Conservation (phyloP, 306 rosid genomes). For the Hylodesmum podocarpum region DNA sequence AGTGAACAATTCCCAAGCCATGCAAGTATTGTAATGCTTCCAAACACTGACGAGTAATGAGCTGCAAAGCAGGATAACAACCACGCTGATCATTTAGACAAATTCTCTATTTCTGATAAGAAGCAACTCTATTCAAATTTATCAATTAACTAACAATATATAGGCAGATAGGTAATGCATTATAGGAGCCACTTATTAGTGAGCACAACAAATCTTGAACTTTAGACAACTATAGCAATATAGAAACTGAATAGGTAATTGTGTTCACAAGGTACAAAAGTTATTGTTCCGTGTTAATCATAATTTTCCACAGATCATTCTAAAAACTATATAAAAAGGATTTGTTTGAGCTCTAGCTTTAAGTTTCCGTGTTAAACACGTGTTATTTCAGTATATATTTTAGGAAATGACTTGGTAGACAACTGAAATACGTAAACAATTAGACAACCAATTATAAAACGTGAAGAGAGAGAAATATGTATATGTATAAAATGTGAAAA, state of each 20-base stretch:
- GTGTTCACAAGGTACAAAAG: slow-evolving; percentile 13
- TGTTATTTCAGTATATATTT: slow-evolving; percentile 4
- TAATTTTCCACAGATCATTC: slow-evolving; percentile 20
- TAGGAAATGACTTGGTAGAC: slow-evolving; percentile 21
- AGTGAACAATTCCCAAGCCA: slow-evolving; percentile 83
- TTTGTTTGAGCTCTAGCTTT: neutral
- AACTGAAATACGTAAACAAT: too few relatives aligned
- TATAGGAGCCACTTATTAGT: neutral
- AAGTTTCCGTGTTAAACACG: slow-evolving; percentile 8
- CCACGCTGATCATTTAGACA: slow-evolving; percentile 17
- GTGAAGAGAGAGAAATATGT: too few relatives aligned
- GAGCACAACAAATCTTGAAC: neutral
- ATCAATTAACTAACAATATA: slow-evolving; percentile 15
- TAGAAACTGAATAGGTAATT: neutral
- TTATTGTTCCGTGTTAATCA: slow-evolving; percentile 7
- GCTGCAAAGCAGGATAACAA: slow-evolving; percentile 44
- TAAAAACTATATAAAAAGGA: neutral
- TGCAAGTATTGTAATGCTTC: slow-evolving; percentile 95
- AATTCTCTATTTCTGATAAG: slow-evolving; percentile 14
- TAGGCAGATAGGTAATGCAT: neutral
- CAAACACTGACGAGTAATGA: slow-evolving; percentile 82
- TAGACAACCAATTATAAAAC: too few relatives aligned
- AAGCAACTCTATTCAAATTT: slow-evolving; percentile 5
- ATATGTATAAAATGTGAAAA: too few relatives aligned
- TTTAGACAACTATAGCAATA: neutral